Base-by-base conservation (phyloP, 1,139 yeast species). In the Saccharomycopsis phalli region DNA sequence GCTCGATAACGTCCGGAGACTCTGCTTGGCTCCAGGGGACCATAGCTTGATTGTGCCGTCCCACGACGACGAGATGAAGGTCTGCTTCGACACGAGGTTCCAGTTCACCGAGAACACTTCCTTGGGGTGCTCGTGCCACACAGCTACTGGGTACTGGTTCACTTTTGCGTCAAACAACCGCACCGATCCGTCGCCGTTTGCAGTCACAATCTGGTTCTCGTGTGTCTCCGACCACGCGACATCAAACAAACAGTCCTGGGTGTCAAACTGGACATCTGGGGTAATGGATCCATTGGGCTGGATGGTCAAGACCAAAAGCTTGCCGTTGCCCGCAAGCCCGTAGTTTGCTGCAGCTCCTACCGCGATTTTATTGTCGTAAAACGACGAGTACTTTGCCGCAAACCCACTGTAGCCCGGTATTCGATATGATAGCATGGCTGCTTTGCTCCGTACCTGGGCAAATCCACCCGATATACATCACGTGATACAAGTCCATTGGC, bases 251-350 rank as follows among this genome's bases (percentile, higher is more conserved):
- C 96, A 95, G 59, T 91, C 98, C 58, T 88, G 96, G 1, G 97
- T 88, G 47, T 87, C 88, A 66, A 86, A 88, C 13, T 69, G 61
- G 3, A 70, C 63, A 41, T 75, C 78, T 32, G 71, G 71, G 4
- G 55, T 53, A 18, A 84, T 69, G 17, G 56, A 55, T 1, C 97
- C 97, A 47, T 68, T 65, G 7, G 76, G 73, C 37, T 71, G 74
- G 40, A 91, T 81, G 40, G 75, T 75, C 28, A 88, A 63, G 2
- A 88, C 65, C 52, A 66, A 79, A 23, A 91, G 64, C 48, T 84
- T 69, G 3, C 98, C 98, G 57, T 91, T 91, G 2, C 98, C 98
- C 3, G 86, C 95, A 7, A 91, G 66, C 2, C 97, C 97, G 59
- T 80, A 91, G 60, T 91, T 91, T 27, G 97, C 86, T 0, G 95